A percentile compares a stretch with the other conserved stretches of the same genome.
Conservation (phyloP, 805 yeast genomes). For the Hanseniaspora thailandica region DNA sequence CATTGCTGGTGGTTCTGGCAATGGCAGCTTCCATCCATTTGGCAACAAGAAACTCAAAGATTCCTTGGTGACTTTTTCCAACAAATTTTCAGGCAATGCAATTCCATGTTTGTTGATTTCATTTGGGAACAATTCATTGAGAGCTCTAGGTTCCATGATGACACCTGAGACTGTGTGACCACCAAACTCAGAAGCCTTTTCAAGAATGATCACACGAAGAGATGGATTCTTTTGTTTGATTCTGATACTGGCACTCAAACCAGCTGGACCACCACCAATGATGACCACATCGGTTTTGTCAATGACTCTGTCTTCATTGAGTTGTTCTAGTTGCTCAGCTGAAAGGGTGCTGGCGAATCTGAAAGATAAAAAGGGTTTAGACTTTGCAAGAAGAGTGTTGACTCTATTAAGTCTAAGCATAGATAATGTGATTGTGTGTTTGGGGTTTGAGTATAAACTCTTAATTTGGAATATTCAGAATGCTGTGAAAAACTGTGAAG, state of each 20-base stretch:
- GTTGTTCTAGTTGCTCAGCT: constrained; percentile 36
- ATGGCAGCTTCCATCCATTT: constrained; percentile 40
- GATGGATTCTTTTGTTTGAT: constrained; percentile 57
- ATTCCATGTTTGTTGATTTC: constrained; percentile 45
- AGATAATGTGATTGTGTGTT: neutral
- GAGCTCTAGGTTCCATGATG: constrained; percentile 79
- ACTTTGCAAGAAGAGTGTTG: neutral
- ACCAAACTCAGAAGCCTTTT: constrained; percentile 89
- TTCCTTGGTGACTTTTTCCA: constrained; percentile 65
- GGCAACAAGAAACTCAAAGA: constrained; percentile 59
- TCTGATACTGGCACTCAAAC: constrained; percentile 83
- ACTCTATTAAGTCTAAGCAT: neutral
- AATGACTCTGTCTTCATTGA: constrained; percentile 57
- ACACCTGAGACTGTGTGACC: constrained; percentile 90
- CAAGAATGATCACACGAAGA: constrained; percentile 75
- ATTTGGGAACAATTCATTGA: constrained; percentile 71
- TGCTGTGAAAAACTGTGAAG: no score
- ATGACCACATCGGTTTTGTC: constrained; percentile 90
- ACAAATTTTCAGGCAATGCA: constrained; percentile 67
- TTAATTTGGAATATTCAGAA: no score
- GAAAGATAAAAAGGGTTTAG: neutral
- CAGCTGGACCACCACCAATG: constrained; percentile 98
- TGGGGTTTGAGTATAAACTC: neutral
- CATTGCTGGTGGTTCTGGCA: constrained; percentile 94
- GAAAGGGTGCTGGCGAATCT: constrained; percentile 21